Base-by-base conservation (phyloP, 2,329 filamentous ascomycete genomes). In the Fusarium tupiense region DNA sequence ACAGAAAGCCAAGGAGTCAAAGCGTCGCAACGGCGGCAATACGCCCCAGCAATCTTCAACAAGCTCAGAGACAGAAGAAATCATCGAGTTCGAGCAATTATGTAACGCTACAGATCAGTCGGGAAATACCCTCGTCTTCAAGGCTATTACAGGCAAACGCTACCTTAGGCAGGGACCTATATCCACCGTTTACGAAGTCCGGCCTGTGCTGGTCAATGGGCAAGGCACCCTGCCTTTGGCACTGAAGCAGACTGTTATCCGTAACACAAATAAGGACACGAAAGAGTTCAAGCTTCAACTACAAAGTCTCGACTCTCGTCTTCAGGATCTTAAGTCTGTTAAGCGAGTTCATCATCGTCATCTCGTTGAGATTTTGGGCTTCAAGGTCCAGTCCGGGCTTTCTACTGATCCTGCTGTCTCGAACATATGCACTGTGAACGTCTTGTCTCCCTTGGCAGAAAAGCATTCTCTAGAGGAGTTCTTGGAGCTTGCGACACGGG, bases 381-480 rank as follows among this genome's bases (percentile, higher is more conserved):
- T 95, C 83, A 94, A 93, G 76, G 93, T 98, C 70, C 87, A 92
- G 78, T 85, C 88, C 49, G 84, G 84, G 72, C 83, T 77, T 56
- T 82, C 84, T 22, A 80, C 84, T 44, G 83, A 87, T 57, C 80
- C 81, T 19, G 73, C 77, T 14, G 70, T 75, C 26, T 61, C 80
- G 72, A 78, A 84, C 76, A 63, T 82, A 67, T 97, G 94, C 93
- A 92, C 91, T 35, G 88, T 97, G 61, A 93, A 90, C 74, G 86
- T 96, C 7, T 86, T 98, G 29, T 91, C 89, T 47, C 93, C 95
- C 54, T 88, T 94, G 77, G 93, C 94, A 17, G 92, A 94, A 60
- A 95, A 94, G 81, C 95, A 94, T 1, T 94, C 95, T 1, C 84
- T 99, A 20, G 90, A 92, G 35, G 94, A 98, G 77, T 86, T 97